Percentiles rank a stretch among this genome's conserved stretches.
These are phyloP conservation scores for Aureobasidium sp. DNA, from an alignment of 2,329 filamentous ascomycete species.

Conservation along the genomic window DNA sequence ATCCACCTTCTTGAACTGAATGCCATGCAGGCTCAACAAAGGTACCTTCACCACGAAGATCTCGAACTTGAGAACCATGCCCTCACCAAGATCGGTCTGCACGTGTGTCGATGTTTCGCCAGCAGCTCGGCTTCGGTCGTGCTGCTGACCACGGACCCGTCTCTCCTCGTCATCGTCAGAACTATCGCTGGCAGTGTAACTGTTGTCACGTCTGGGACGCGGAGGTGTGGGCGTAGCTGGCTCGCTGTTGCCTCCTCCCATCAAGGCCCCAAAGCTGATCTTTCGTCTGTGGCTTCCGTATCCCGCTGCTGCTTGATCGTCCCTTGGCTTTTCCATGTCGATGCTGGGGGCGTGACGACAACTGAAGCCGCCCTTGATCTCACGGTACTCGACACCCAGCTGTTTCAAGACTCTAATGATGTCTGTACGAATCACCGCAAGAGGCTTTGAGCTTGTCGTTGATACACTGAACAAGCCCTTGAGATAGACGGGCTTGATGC, in stretches of 20 bases:
- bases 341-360: constrained; percentile 88
- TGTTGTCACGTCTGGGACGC: constrained; percentile 47
- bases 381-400: constrained; percentile 81
- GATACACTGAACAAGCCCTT: constrained; percentile 97
- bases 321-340: constrained; percentile 55
- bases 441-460: constrained; percentile 87
- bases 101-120: constrained; percentile 91
- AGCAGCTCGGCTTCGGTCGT: constrained; percentile 48
- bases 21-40: constrained; percentile 82
- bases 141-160: not conserved
- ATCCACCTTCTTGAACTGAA: constrained; percentile 95
- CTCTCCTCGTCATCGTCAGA: constrained; percentile 35
- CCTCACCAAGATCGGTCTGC: constrained; percentile 79
- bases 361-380: constrained; percentile 89
- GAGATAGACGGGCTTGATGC: constrained; percentile 88
- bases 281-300: constrained; percentile 58
- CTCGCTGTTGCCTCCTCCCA: constrained; percentile 52
- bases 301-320: constrained; percentile 34
- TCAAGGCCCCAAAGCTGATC: constrained; percentile 75
- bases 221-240: constrained; percentile 60
- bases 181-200: constrained; percentile 79
- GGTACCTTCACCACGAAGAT: constrained; percentile 98
- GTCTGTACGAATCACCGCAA: constrained; percentile 77
- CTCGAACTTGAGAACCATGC: constrained; percentile 82
- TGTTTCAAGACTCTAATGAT: constrained; percentile 84